These are phyloP conservation scores for Chaetomium cochliodes DNA, from an alignment of 495 filamentous ascomycete genomes.

Conservation along the genomic window DNA sequence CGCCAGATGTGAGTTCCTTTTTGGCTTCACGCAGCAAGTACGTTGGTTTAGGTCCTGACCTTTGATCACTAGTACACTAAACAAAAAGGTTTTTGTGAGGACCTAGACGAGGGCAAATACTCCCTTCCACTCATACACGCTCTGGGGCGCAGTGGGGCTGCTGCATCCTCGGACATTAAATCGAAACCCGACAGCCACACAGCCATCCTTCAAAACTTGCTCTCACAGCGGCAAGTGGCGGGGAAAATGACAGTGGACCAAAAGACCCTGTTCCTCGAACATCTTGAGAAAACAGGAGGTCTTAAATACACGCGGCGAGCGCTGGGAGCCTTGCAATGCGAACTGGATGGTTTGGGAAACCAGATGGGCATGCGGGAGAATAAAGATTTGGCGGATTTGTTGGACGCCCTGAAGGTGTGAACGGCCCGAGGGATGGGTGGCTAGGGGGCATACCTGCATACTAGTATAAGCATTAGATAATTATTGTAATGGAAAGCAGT, in stretches of 20 bases:
- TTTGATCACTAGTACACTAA: slow-evolving; percentile 39
- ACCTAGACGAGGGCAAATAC: slow-evolving; percentile 59
- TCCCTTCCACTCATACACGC: slow-evolving; percentile 51
- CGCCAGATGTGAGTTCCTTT: slow-evolving; percentile 16
- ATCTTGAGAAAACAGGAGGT: not conserved
- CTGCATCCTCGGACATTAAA: not conserved
- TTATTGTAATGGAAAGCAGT: no score
- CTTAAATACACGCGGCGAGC: slow-evolving; percentile 11
- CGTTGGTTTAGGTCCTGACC: not conserved
- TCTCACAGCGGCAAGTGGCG: slow-evolving; percentile 9
- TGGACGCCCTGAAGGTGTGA: not conserved
- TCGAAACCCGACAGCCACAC: not conserved
- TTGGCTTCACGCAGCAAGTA: not conserved
- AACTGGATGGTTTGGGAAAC: not conserved
- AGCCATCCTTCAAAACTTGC: slow-evolving; percentile 2
- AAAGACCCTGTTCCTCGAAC: slow-evolving; percentile 15
- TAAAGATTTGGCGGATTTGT: not conserved
- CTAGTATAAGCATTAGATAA: no score
- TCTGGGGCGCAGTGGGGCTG: not conserved
- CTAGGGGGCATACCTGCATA: no score
- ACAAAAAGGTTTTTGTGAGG: slow-evolving; percentile 57
- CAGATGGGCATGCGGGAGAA: slow-evolving; percentile 7
- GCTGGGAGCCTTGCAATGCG: not conserved
- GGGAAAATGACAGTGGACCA: slow-evolving; percentile 11
- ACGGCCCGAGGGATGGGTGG: no score